Base-by-base conservation (phyloP, 768 basidiomycete genomes). In the Phaffia australis region DNA sequence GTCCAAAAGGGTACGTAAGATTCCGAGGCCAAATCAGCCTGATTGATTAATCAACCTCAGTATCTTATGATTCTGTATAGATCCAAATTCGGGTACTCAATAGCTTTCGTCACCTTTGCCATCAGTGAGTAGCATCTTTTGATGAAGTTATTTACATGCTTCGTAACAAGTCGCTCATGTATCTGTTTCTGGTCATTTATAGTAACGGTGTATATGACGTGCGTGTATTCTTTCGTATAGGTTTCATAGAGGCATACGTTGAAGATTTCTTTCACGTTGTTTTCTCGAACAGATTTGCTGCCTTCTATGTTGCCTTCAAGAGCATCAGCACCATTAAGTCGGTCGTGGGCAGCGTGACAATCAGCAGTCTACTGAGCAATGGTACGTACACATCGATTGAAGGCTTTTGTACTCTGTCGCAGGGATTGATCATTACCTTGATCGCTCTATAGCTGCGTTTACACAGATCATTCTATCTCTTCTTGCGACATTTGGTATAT, bases 151-250 rank as follows among this genome's bases (percentile, higher is more conserved):
- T n/a, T 21, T 49, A 29, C 3, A 15, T 42, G 46, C n/a, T 42
- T n/a, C 11, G 11, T 9, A 23, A 1, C 35, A 3, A 23, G 21
- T 16, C 16, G 19, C 57, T 42, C 21, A 46, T 16, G 18, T 8
- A n/a, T 23, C n/a, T 61, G 5, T 66, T 11, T 21, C 15, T 8
- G 30, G 8, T 35, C 7, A 46, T 29, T 23, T 59, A 19, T 48
- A 69, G 67, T 99, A 70, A 98, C 94, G 42, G 75, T 91, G n/a
- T 98, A 98, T 74, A 98, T 99, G 94, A 89, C 91, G 46, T 42
- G 35, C 35, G 35, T 42, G 11, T 42, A 42, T 42, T 4, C 11
- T 42, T 4, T 11, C 11, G 11, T 5, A 11, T 5, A 42, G 35
- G 35, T 11, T 42, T n/a, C 4, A 42, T 11, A 11, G 35, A 42